A percentile compares a stretch with the other conserved stretches of the same genome.
Conservation (phyloP, 2,329 filamentous ascomycete genomes). For the Curvularia sp. region DNA sequence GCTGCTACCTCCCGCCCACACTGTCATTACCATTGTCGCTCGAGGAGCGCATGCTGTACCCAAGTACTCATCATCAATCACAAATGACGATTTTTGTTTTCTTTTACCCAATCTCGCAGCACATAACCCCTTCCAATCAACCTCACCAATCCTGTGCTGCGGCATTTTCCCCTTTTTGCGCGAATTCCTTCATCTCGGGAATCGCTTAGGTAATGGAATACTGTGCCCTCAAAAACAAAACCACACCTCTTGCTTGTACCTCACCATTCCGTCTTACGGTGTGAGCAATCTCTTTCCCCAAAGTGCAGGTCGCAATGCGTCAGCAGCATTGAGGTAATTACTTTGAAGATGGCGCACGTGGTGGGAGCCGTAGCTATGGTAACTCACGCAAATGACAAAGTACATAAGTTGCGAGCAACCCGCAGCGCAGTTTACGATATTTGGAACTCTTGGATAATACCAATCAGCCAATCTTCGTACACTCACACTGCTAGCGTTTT, state of each 20-base stretch:
- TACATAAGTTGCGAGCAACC: background rate
- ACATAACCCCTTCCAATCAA: background rate
- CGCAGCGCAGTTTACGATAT: background rate
- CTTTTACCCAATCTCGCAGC: background rate
- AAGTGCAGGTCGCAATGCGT: background rate
- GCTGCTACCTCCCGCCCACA: background rate
- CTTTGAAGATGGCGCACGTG: background rate
- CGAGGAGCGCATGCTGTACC: background rate
- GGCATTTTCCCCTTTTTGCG: conserved; percentile 4
- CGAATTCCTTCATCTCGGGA: background rate
- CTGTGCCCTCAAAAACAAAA: background rate
- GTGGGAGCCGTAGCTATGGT: background rate
- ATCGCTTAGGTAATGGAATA: conserved; percentile 6
- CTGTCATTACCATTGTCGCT: background rate
- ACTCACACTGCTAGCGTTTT: too few species aligned
- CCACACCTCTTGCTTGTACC: background rate
- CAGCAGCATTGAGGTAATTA: conserved; percentile 1
- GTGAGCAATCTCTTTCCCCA: background rate
- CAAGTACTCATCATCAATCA: background rate
- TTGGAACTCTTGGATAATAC: background rate
- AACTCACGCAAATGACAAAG: background rate
- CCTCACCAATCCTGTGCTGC: background rate
- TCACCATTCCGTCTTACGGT: background rate
- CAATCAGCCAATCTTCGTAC: background rate
- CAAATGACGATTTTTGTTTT: background rate